A percentile compares a stretch with the other conserved stretches of the same genome.
These are phyloP conservation scores for Arctostaphylos glauca DNA, from an alignment of 148 eudicot species.

Conservation along the genomic window DNA sequence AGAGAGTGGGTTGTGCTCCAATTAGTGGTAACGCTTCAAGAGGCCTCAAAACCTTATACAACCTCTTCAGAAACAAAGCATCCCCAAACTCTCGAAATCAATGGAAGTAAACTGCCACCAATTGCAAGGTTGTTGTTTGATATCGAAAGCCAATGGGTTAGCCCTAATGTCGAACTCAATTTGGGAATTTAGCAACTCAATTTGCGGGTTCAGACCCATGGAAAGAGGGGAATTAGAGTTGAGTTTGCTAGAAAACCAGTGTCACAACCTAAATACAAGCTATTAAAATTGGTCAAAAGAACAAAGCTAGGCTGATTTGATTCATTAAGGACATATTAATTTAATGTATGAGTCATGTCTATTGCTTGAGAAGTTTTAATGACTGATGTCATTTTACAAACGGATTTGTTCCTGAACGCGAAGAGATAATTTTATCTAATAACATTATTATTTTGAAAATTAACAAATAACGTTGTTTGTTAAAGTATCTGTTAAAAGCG, in stretches of 20 bases:
- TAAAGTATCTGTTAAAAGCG: no score
- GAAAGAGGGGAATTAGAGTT: constrained; percentile 18
- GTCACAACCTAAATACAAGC: constrained; percentile 34
- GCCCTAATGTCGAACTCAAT: constrained; percentile 39
- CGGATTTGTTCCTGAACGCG: no score
- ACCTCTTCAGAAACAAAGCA: constrained; percentile 50
- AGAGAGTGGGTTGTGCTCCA: constrained; percentile 77
- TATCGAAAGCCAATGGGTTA: constrained; percentile 46
- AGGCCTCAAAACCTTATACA: constrained; percentile 62
- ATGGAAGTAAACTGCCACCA: neutral
- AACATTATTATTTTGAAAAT: no score
- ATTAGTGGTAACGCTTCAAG: constrained; percentile 58
- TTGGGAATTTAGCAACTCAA: constrained; percentile 40
- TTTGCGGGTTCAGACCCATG: constrained; percentile 32
- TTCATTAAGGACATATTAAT: no score
- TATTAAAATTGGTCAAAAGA: neutral
- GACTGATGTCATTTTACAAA: no score
- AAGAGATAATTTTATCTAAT: no score
- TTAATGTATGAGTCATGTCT: no score
- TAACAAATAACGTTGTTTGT: no score
- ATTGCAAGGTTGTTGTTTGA: constrained; percentile 20
- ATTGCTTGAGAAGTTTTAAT: no score
- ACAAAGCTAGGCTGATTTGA: no score
- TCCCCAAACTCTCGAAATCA: constrained; percentile 39
- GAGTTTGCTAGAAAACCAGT: constrained; percentile 24